Conservation (phyloP, 1,284 basidiomycete genomes). For the Puccinia sorghi region DNA sequence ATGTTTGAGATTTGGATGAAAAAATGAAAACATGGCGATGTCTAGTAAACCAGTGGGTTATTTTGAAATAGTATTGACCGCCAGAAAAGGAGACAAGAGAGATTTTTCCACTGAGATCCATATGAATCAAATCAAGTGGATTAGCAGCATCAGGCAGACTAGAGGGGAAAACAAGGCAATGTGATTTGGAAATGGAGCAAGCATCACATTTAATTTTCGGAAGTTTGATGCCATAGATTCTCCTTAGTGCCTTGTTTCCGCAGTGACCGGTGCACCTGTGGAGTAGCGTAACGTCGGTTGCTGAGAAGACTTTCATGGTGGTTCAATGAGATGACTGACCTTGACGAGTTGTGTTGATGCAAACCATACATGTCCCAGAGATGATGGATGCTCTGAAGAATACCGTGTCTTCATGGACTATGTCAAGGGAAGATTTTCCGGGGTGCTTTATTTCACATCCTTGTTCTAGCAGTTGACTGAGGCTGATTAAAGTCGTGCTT, state of each 20-base stretch:
- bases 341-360: background rate
- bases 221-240: background rate
- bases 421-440: background rate
- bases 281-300: background rate
- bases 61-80: conserved; percentile 23
- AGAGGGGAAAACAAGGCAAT: background rate
- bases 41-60: conserved; percentile 3
- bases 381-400: background rate
- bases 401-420: background rate
- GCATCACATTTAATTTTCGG: background rate
- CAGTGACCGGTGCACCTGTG: background rate
- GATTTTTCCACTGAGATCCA: conserved; percentile 38
- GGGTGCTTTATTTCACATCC: background rate
- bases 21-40: conserved; percentile 19
- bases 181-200: conserved; percentile 11
- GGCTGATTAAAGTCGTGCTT: background rate
- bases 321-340: background rate
- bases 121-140: conserved; percentile 14
- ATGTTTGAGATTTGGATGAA: background rate
- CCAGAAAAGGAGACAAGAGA: conserved; percentile 2
- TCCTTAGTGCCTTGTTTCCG: background rate
- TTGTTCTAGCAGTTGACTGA: background rate
- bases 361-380: background rate
- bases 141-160: conserved; percentile 2
- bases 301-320: background rate